Evolutionary conservation across 169 alveolate genomes (phyloP).

Genomic region (Plasmodium chabaudi): DNA sequence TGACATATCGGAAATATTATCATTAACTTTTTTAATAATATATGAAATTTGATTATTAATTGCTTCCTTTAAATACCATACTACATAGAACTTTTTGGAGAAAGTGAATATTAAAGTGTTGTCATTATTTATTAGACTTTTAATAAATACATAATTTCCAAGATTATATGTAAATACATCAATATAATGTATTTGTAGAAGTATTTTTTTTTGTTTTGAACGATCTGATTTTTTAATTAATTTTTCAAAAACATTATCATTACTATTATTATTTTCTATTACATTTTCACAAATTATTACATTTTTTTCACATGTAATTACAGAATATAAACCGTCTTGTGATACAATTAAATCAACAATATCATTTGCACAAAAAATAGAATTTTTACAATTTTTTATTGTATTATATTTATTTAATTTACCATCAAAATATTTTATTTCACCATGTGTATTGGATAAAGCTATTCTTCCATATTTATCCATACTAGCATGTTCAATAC

Average conservation of each 20-base stretch:
- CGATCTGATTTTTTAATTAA: conserved; percentile 44
- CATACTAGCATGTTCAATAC: conserved; percentile 62
- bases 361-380: conserved; percentile 28
- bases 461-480: conserved; percentile 54
- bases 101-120: conserved; percentile 30
- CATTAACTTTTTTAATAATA: conserved; percentile 31
- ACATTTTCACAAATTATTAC: conserved; percentile 41
- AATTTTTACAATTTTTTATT: conserved; percentile 51
- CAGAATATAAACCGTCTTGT: conserved; percentile 31
- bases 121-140: conserved; percentile 20
- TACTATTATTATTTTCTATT: conserved; percentile 18
- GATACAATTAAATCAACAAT: conserved; percentile 55
- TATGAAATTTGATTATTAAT: conserved; percentile 30
- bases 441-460: conserved; percentile 24
- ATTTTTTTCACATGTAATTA: conserved; percentile 49
- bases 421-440: conserved; percentile 70
- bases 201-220: conserved; percentile 25
- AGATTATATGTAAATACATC: conserved; percentile 47
- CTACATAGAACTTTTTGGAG: conserved; percentile 41
- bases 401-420: conserved; percentile 43
- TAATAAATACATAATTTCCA: conserved; percentile 45
- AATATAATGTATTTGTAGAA: conserved; percentile 30
- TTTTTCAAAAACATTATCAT: conserved; percentile 30
- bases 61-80: conserved; percentile 39
- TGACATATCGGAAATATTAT: conserved; percentile 43